Base-by-base conservation (phyloP, 768 basidiomycete genomes). In the Pleurotus platypus region DNA sequence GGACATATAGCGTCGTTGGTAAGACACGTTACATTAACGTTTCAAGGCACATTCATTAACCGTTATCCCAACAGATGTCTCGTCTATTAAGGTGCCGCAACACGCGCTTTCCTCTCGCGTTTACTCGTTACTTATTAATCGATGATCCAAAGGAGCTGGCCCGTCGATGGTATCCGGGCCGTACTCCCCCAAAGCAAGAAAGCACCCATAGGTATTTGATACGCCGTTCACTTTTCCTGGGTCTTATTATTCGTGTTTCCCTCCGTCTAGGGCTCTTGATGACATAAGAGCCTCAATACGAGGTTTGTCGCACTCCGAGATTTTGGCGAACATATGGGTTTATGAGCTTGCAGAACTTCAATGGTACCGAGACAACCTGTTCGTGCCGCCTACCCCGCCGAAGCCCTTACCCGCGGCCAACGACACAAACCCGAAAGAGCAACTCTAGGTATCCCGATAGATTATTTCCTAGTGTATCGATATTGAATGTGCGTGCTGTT, bases 321-420 rank as follows among this genome's bases (percentile, higher is more conserved):
- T 27, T 40, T 26, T 39, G 37, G 11, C 5, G 18, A 11, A 27
- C 26, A 37, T 20, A 24, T 59, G 6, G 11, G 58, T 56, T 27
- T 64, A 16, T 26, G n/a, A 20, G 37, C 6, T 37, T n/a, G 3
- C 63, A 92, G 91, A 95, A 66, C 76, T 95, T 43, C 69, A 84
- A 61, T 93, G 86, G 84, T 95, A 94, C 63, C 81, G 87, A 57
- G 71, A 83, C 49, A 85, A 87, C 63, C 78, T 94, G 55, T 95
- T 95, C 66, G 62, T 82, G 26, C 65, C 75, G 16, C 68, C 75
- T 16, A 45, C 49, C 40, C 18, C 42, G 47, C 49, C 35, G 4
- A 37, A 18, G 15, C 55, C 49, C 42, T 16, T 45, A n/a, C 42
- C 42, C 42, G 13, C 42, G 20, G 11, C 42, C 42, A 16, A n/a